phyloP scores from a whole-genome alignment of 768 basidiomycete species.

The Myochromella boudieri region DNA sequence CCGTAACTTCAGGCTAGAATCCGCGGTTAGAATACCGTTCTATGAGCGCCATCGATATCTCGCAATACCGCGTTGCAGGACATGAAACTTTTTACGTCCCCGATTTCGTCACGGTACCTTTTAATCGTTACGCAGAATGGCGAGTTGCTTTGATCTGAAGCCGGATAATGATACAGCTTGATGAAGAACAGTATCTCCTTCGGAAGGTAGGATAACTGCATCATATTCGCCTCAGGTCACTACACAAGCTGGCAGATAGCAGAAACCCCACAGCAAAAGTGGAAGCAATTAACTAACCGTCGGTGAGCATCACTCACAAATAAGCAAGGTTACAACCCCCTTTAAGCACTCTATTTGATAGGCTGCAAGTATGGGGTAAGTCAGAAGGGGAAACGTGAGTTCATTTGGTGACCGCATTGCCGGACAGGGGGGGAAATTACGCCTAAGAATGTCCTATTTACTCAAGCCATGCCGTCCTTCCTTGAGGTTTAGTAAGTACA shows the following conservation, averaged over 20 bases:
- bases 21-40: not conserved
- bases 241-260: conserved; percentile 52
- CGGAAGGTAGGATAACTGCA: conserved; percentile 55
- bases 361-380: conserved; percentile 75
- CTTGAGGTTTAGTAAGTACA: conserved; percentile 61
- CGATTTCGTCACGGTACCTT: conserved; percentile 62
- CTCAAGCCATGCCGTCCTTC: conserved; percentile 70
- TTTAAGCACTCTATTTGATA: conserved; percentile 24
- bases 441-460: conserved; percentile 64
- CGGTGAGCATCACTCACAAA: conserved; percentile 43
- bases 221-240: conserved; percentile 7
- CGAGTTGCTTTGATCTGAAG: not conserved
- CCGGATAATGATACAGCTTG: conserved; percentile 29
- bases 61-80: conserved; percentile 32
- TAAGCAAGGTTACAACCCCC: conserved; percentile 1
- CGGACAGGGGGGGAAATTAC: conserved; percentile 71
- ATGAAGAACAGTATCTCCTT: conserved; percentile 77
- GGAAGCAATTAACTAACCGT: conserved; percentile 75
- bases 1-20: not conserved
- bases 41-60: conserved; percentile 17
- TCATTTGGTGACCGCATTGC: conserved; percentile 6
- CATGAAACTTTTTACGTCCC: conserved; percentile 67
- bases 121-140: conserved; percentile 9
- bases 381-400: conserved; percentile 6
- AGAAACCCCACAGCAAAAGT: conserved; percentile 77